phyloP scores from a whole-genome alignment of 805 yeast genomes.

The Zygosaccharomyces kombuchaensis region DNA sequence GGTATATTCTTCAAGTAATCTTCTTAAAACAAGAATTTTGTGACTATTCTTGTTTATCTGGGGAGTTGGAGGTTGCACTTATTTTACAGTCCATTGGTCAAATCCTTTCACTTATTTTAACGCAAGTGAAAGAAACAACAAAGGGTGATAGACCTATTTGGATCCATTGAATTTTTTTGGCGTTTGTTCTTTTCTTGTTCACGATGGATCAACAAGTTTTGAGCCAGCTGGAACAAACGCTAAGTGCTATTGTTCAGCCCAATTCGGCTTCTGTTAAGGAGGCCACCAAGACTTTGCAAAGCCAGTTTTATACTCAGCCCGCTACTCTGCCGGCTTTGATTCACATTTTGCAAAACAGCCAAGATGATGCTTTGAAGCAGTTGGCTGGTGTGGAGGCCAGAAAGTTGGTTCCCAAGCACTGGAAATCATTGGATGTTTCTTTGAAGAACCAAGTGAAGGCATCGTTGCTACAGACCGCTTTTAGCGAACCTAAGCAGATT shows the following conservation, averaged over 20 bases:
- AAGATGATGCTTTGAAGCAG: constrained; percentile 72
- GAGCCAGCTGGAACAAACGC: constrained; percentile 69
- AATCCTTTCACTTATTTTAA: neutral
- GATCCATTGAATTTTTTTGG: neutral
- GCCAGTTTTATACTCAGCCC: constrained; percentile 68
- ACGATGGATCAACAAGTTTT: constrained; percentile 68
- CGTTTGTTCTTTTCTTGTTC: neutral
- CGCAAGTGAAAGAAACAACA: neutral
- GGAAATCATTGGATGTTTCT: constrained; percentile 48
- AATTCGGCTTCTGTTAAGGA: constrained; percentile 73
- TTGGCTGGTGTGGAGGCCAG: constrained; percentile 96
- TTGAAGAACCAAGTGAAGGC: constrained; percentile 59
- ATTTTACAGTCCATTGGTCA: neutral
- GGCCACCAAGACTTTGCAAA: constrained; percentile 71
- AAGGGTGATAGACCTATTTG: neutral
- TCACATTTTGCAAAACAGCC: constrained; percentile 69
- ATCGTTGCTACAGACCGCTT: constrained; percentile 64
- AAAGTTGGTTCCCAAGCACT: constrained; percentile 67
- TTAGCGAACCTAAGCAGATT: constrained; percentile 55
- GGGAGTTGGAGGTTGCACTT: neutral
- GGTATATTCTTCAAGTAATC: neutral
- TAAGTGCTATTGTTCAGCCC: constrained; percentile 76
- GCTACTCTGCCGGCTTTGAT: constrained; percentile 75
- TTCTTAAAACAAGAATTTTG: neutral
- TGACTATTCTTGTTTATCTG: neutral